Evolutionary conservation across 2,329 filamentous ascomycete genomes (phyloP).

Genomic region (Epichloe sibirici): DNA sequence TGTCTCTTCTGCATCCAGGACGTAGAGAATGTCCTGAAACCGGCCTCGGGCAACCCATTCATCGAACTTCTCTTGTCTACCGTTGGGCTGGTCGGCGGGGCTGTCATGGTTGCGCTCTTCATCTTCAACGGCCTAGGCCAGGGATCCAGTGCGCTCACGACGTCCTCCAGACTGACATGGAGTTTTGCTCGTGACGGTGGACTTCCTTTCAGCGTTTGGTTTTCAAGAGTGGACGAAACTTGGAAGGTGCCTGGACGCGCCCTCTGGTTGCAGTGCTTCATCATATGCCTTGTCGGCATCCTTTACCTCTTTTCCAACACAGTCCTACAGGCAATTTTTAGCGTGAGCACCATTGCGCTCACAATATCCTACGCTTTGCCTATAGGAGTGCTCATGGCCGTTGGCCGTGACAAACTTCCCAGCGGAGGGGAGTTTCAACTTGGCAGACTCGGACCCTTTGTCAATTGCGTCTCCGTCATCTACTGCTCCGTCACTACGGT

Average conservation of each 20-base stretch:
- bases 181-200: slow-evolving; percentile 43
- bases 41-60: slow-evolving; percentile 31
- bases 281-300: slow-evolving; percentile 33
- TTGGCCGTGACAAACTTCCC: slow-evolving; percentile 40
- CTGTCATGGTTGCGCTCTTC: slow-evolving; percentile 36
- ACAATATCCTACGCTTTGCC: slow-evolving; percentile 38
- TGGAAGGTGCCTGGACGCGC: slow-evolving; percentile 42
- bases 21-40: slow-evolving; percentile 27
- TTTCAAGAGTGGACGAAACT: slow-evolving; percentile 27
- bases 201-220: slow-evolving; percentile 31
- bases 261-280: slow-evolving; percentile 37
- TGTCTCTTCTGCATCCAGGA: slow-evolving; percentile 39
- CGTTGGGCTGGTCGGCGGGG: slow-evolving; percentile 24
- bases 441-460: slow-evolving; percentile 29
- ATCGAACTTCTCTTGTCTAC: slow-evolving; percentile 32
- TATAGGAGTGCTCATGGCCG: slow-evolving; percentile 33
- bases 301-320: slow-evolving; percentile 42
- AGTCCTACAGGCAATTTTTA: slow-evolving; percentile 39
- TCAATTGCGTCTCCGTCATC: slow-evolving; percentile 36
- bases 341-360: slow-evolving; percentile 43
- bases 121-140: slow-evolving; percentile 44
- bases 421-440: slow-evolving; percentile 29
- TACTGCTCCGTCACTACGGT: slow-evolving; percentile 40
- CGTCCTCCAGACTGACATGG: slow-evolving; percentile 39
- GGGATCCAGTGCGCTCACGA: slow-evolving; percentile 37